Evolutionary conservation across 257 asterid genomes (phyloP).

Genomic region (Perilla frutescens): DNA sequence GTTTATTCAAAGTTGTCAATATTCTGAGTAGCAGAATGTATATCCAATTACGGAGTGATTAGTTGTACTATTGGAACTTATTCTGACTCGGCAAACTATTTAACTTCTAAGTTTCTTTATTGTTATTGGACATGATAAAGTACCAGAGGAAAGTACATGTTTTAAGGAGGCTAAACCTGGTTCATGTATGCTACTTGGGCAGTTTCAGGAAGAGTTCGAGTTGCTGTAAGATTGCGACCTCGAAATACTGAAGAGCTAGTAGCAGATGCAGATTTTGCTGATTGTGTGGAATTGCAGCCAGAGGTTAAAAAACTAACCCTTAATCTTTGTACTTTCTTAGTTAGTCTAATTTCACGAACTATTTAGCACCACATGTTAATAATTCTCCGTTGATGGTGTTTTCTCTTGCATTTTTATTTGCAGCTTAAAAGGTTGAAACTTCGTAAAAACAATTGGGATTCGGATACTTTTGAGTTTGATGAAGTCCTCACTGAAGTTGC

Average conservation of each 20-base stretch:
- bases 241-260: conserved; percentile 87
- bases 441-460: conserved; percentile 97
- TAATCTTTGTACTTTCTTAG: conserved; percentile 19
- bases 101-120: conserved; percentile 25
- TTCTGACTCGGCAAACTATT: conserved; percentile 24
- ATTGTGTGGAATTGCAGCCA: conserved; percentile 97
- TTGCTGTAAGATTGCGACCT: conserved; percentile 94
- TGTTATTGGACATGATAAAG: conserved; percentile 26
- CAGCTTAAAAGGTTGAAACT: conserved; percentile 98
- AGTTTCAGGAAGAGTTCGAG: conserved; percentile 98
- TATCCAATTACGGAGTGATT: conserved; percentile 1
- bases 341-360: conserved; percentile 28
- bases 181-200: conserved; percentile 36
- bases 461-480: conserved; percentile 96
- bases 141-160: neutral
- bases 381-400: conserved; percentile 33
- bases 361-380: conserved; percentile 10
- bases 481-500: conserved; percentile 95
- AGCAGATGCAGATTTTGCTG: conserved; percentile 99
- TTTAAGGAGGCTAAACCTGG: conserved; percentile 25
- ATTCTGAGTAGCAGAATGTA: conserved; percentile 24
- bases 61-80: neutral
- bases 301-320: conserved; percentile 56
- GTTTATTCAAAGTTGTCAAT: conserved; percentile 15
- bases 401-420: conserved; percentile 33